Evolutionary conservation across 1,284 basidiomycete genomes (phyloP), one percentile per base, ranked within the genome.

Genomic region (Austroboletus novae-zelandiae): DNA sequence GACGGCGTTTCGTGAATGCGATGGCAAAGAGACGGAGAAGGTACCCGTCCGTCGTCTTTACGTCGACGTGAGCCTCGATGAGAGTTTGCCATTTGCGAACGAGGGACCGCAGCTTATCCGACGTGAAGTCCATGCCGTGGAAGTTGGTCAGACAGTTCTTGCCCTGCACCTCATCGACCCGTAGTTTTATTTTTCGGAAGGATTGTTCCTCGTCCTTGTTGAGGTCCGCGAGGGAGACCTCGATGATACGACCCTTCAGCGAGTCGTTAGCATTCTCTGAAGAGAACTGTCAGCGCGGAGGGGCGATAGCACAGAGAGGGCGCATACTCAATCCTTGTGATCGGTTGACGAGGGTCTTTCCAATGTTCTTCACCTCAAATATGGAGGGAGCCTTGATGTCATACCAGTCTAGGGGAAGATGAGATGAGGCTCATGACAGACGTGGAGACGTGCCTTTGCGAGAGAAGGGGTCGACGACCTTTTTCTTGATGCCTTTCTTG

Each of bases 81-180:
- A 99, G 89, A 36, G 94, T 87, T 78, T 99, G 97, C 97, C 97
- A 99, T 80, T 99, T 99, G 74, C 96, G 94, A 65, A 99, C 97
- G 67, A 99, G 94, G 52, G 97, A 99, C 59, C 97, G 94, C 62
- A 99, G 88, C 80, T 99, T 99, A 88, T 99, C 97, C 59, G 94
- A 97, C 59, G 97, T 99, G 80, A 99, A 98, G 80, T 97, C 93
- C 97, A 99, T 99, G 72, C 96, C 97, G 79, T 96, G 91, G 90
- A 99, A 99, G 78, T 96, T 98, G 74, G 97, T 98, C 52, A 99
- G 83, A 82, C 95, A 98, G 83, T 92, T 96, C 82, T 95, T 97
- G 79, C 96, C 97, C 79, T 98, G 89, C 60, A 99, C 84, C 69
- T 98, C 96, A 71, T 99, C 96, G 65, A 99, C 83, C 66, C 94